Evolutionary conservation across 2,329 filamentous ascomycete species (phyloP), one percentile per base, ranked within the genome.

Genomic region (Xylariaceae sp.): DNA sequence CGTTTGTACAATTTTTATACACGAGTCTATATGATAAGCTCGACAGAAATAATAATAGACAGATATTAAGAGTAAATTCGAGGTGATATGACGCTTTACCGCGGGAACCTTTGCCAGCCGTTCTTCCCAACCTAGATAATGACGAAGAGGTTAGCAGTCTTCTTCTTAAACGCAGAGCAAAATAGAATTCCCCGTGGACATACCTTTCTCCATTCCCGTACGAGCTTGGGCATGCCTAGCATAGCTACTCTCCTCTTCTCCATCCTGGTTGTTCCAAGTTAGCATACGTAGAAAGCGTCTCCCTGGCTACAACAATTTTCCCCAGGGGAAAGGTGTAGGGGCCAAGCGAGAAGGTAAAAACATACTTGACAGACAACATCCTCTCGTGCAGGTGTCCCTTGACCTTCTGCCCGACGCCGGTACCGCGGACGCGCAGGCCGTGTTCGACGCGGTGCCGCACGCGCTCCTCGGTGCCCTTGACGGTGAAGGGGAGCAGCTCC

Each of bases 311-410:
- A n/a, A n/a, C n/a, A n/a, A n/a, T n/a, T n/a, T n/a, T n/a, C n/a
- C n/a, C n/a, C n/a, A n/a, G n/a, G n/a, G n/a, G n/a, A n/a, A n/a
- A n/a, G n/a, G n/a, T n/a, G n/a, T n/a, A n/a, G n/a, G n/a, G n/a
- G n/a, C n/a, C n/a, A n/a, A n/a, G n/a, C n/a, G n/a, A n/a, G n/a
- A n/a, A n/a, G n/a, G n/a, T n/a, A n/a, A n/a, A n/a, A 38, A 71
- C 78, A 48, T 78, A 79, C 72, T 82, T 80, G 46, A 76, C 72
- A 67, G 85, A 82, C 69, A 96, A 70, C 56, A 83, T 84, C 60
- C 92, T 79, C 73, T 98, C 92, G 79, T 89, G 86, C 54, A 80
- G 74, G 66, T 96, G 90, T 64, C 92, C 92, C 83, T 97, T 98
- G 62, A 96, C 90, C 65, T 76, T 81, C 67, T 96, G 82, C 41